These are phyloP conservation scores for Melastoma malabathricum DNA, from an alignment of 345 rosid genomes.

Conservation along the genomic window DNA sequence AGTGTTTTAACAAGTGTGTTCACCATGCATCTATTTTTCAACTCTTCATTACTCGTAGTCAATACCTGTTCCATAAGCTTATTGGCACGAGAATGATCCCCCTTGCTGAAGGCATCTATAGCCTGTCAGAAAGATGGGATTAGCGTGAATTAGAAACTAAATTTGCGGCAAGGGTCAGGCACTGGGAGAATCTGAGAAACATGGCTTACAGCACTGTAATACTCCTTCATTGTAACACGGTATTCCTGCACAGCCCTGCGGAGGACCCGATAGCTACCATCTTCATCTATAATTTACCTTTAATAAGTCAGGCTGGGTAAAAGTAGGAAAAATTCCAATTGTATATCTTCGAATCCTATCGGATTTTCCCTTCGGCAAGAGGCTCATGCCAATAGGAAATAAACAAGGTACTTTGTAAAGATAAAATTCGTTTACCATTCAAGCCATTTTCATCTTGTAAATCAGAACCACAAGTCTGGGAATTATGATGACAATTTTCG, in stretches of 20 bases:
- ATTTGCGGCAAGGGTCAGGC: background rate
- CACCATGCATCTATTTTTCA: too few species aligned
- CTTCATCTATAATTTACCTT: slow-evolving; percentile 6
- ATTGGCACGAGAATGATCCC: slow-evolving; percentile 24
- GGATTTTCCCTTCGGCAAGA: too few species aligned
- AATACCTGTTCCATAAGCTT: slow-evolving; percentile 34
- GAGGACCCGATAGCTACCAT: slow-evolving; percentile 31
- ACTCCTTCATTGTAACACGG: slow-evolving; percentile 38
- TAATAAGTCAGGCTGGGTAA: background rate
- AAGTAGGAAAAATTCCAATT: background rate
- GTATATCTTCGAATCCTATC: too few species aligned
- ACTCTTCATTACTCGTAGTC: background rate
- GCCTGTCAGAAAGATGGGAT: slow-evolving; percentile 26
- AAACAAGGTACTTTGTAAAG: too few species aligned
- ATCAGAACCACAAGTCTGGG: slow-evolving; percentile 5
- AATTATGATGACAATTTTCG: slow-evolving; percentile 11
- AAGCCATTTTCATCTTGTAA: slow-evolving; percentile 6
- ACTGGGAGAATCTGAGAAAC: background rate
- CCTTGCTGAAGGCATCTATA: slow-evolving; percentile 26
- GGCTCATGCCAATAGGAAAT: too few species aligned
- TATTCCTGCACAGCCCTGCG: slow-evolving; percentile 40
- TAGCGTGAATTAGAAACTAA: slow-evolving; percentile 2
- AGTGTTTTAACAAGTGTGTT: too few species aligned
- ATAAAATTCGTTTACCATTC: slow-evolving; percentile 16
- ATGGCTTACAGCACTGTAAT: slow-evolving; percentile 34